Evolutionary conservation across 192 early-diverging fungal species (phyloP), one percentile per base, ranked within the genome.

Genomic region (Allomyces macrogynus): DNA sequence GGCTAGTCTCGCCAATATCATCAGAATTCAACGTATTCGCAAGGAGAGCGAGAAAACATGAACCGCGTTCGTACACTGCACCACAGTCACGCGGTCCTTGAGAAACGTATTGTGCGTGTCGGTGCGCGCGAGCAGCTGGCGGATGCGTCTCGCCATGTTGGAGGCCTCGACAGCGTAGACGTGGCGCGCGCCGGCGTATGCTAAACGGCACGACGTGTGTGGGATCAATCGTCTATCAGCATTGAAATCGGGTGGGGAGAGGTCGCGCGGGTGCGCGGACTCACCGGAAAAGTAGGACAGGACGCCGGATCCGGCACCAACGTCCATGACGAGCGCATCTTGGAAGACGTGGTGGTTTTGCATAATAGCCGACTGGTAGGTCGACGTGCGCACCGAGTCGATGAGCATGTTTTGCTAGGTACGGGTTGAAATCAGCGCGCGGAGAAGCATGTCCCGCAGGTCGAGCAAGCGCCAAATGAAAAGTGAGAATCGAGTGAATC

Each of bases 121-220:
- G 43, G 73, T 71, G 4, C 78, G 75, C 23, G 82, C 73, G 10
- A 98, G 69, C 62, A 99, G 72, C 66, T 83, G 82, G 66, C 82
- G 73, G 79, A 99, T 95, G 77, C 92, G 93, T 40, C 79, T 64
- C 1, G 95, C 91, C 93, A 99, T 95, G 25, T 79, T 83, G 18
- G 91, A 94, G 7, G 95, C 95, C 71, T 99, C 95, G 14, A 99
- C 86, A 0, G 95, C 95, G 71, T 90, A 95, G 10, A 99, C 91
- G 63, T 91, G 86, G 42, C 75, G 74, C n/a, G 95, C 91, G 1
- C 92, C 93, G 18, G 95, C 90, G 7, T 40, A 40, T 40, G 32
- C 32, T 40, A 40, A n/a, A n/a, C n/a, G n/a, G n/a, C 32, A 40
- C 32, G 32, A 40, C 7, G 32, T 7, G 32, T 7, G 32, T 40